A percentile compares a stretch with the other conserved stretches of the same genome.
Conservation (phyloP, 1,139 yeast species). For the Kurtzmaniella natalensis region DNA sequence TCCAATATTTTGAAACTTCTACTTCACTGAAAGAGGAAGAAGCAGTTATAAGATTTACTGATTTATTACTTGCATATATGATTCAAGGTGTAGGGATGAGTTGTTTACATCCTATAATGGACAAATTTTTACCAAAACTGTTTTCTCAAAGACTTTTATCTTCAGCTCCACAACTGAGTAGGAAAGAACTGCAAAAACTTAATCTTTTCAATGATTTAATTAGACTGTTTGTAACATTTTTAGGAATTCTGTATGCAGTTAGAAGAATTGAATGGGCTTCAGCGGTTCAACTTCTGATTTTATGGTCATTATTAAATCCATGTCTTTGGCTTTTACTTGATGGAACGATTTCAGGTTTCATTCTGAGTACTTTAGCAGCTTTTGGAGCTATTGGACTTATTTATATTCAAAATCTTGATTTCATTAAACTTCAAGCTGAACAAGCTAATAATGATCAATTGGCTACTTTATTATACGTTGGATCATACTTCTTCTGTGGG, state of each 20-base stretch:
- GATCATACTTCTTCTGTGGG: slow-evolving; percentile 66
- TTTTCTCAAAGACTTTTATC: slow-evolving; percentile 25
- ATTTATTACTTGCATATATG: slow-evolving; percentile 24
- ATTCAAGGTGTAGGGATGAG: slow-evolving; percentile 64
- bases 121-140: slow-evolving; percentile 37
- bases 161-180: slow-evolving; percentile 29
- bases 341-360: slow-evolving; percentile 64
- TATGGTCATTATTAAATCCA: slow-evolving; percentile 74
- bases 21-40: background rate
- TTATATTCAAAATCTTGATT: slow-evolving; percentile 24
- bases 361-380: slow-evolving; percentile 43
- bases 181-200: slow-evolving; percentile 12
- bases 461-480: slow-evolving; percentile 48
- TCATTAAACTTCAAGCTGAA: slow-evolving; percentile 14
- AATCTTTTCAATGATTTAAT: slow-evolving; percentile 35
- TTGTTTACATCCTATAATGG: slow-evolving; percentile 57
- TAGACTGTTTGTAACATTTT: slow-evolving; percentile 67
- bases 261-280: slow-evolving; percentile 79
- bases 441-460: slow-evolving; percentile 21
- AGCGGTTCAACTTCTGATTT: slow-evolving; percentile 66
- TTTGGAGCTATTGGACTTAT: slow-evolving; percentile 35
- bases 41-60: slow-evolving; percentile 12
- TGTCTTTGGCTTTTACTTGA: slow-evolving; percentile 79
- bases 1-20: slow-evolving; percentile 8
- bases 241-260: slow-evolving; percentile 82